Evolutionary conservation across 139 green algal species (phyloP), one percentile per base, ranked within the genome.

Genomic region (Chloropicon primus): DNA sequence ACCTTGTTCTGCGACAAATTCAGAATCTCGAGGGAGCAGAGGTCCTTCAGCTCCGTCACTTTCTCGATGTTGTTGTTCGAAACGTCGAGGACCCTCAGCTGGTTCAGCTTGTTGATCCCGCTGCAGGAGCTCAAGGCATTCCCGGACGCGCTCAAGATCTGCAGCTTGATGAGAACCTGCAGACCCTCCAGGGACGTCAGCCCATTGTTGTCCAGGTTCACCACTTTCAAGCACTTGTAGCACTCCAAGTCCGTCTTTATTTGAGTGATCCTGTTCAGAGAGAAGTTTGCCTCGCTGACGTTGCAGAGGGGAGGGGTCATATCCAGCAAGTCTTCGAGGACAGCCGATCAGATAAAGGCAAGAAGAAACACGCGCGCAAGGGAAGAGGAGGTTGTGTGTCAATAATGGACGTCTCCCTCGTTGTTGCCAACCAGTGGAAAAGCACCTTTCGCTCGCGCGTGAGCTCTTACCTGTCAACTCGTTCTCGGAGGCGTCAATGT

Each of bases 401-500:
- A n/a, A n/a, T n/a, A n/a, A n/a, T n/a, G n/a, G n/a, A n/a, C n/a
- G n/a, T n/a, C n/a, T n/a, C n/a, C n/a, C n/a, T n/a, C n/a, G n/a
- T n/a, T n/a, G n/a, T n/a, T n/a, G n/a, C n/a, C n/a, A n/a, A n/a
- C n/a, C n/a, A n/a, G n/a, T n/a, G n/a, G n/a, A n/a, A n/a, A n/a
- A n/a, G 41, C 41, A 62, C 41, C 41, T 62, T 17, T 62, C 41
- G 10, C 41, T 62, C 41, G 10, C 17, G 41, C 41, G 41, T 62
- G 41, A 62, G n/a, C n/a, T n/a, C 41, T 62, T 17, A 62, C 41
- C 41, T 17, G 79, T 85, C 17, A 90, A 81, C 41, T 85, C 83
- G 77, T 88, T 91, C 24, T 76, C 72, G 3, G 83, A 84, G 27
- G 83, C 83, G 72, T 91, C 84, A 23, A 91, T 53, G 41, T 77